These are phyloP conservation scores for Tuber magnatum DNA, from an alignment of 495 filamentous ascomycete genomes.

Conservation along the genomic window DNA sequence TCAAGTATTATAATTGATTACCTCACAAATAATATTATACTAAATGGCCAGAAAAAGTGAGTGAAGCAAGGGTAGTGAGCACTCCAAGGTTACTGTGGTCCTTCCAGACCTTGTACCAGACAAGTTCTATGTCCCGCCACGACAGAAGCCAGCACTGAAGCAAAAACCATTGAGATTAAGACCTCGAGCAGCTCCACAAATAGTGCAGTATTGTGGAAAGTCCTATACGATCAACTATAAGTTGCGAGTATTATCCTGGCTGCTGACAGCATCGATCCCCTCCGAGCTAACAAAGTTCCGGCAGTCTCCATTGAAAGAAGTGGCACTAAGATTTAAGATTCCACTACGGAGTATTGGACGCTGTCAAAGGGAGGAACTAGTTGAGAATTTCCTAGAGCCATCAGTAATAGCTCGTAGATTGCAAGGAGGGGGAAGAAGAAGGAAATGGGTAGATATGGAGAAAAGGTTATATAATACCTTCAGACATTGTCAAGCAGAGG, in stretches of 20 bases:
- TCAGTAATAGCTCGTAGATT: too few species aligned
- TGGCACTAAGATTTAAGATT: neutral
- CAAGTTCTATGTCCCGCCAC: neutral
- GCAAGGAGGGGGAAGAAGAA: too few species aligned
- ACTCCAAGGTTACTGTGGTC: neutral
- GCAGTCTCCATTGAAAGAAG: too few species aligned
- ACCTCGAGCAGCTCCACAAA: neutral
- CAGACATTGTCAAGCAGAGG: neutral
- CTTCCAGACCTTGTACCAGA: neutral
- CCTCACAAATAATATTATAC: neutral
- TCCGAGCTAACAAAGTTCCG: too few species aligned
- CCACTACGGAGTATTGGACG: too few species aligned
- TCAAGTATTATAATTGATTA: neutral
- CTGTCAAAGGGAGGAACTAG: too few species aligned
- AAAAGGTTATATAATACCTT: neutral
- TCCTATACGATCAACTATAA: too few species aligned
- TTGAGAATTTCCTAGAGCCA: too few species aligned
- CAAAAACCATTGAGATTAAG: neutral
- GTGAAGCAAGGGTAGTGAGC: neutral
- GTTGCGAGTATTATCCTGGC: too few species aligned
- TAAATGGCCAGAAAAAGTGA: neutral
- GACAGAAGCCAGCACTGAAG: neutral
- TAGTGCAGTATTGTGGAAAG: too few species aligned
- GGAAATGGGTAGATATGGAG: slow-evolving; percentile 8
- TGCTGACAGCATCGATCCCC: too few species aligned